Evolutionary conservation across 495 filamentous ascomycete genomes (phyloP).

Genomic region (Xylaria longipes): DNA sequence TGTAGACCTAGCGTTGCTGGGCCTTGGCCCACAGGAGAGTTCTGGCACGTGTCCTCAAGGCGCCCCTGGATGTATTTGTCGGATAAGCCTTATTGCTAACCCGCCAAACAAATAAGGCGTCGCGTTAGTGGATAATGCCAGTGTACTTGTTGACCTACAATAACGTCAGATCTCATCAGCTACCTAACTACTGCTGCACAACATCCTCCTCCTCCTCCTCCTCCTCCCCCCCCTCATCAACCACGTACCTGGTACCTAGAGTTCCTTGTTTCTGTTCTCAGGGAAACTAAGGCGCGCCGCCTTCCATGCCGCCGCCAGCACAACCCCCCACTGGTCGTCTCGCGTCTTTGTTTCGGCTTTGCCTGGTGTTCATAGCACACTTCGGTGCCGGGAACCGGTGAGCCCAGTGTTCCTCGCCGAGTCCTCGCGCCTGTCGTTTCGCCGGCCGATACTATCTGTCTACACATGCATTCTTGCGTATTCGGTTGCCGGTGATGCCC

Average conservation of each 20-base stretch:
- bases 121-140: constrained; percentile 33
- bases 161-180: constrained; percentile 8
- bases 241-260: not conserved
- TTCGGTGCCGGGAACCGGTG: constrained; percentile 25
- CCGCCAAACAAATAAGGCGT: not conserved
- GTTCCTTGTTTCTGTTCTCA: not conserved
- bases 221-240: too few relatives aligned
- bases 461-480: constrained; percentile 46
- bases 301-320: not conserved
- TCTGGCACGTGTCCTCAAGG: constrained; percentile 42
- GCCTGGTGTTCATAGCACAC: not conserved
- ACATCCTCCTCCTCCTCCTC: too few relatives aligned
- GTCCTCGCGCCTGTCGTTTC: constrained; percentile 18
- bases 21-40: not conserved
- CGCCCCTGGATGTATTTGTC: constrained; percentile 1
- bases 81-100: constrained; percentile 17
- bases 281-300: constrained; percentile 2
- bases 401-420: constrained; percentile 12
- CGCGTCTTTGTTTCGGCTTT: not conserved
- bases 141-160: not conserved
- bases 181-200: not conserved
- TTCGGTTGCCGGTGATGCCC: constrained; percentile 51
- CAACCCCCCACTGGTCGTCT: not conserved
- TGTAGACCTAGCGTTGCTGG: too few relatives aligned
- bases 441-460: constrained; percentile 12